Percentiles rank a stretch among this genome's conserved stretches.
Conservation (phyloP, 768 basidiomycete genomes). For the Sporobolomyces pararoseus region DNA sequence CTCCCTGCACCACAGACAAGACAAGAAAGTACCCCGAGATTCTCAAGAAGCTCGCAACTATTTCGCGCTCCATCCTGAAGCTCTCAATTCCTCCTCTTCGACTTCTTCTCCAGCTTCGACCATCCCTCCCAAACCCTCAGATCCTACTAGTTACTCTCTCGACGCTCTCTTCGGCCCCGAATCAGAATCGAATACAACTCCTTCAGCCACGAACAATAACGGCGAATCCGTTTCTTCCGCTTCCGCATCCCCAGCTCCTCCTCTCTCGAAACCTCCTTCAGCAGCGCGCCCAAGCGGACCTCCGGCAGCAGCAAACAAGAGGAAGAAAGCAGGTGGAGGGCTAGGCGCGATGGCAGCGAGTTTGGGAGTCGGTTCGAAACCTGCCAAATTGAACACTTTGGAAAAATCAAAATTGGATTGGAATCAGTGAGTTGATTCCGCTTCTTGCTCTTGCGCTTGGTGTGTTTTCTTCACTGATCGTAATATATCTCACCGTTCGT, state of each 20-base stretch:
- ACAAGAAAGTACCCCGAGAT: slow-evolving; percentile 67
- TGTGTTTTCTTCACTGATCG: too few species aligned
- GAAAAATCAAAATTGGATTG: slow-evolving; percentile 87
- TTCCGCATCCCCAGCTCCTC: slow-evolving; percentile 11
- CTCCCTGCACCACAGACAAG: slow-evolving; percentile 58
- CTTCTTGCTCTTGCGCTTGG: neutral
- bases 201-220: neutral
- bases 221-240: slow-evolving; percentile 33
- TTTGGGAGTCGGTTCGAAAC: slow-evolving; percentile 50
- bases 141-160: neutral
- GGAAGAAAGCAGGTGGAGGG: slow-evolving; percentile 58
- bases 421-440: slow-evolving; percentile 54
- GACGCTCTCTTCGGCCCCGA: slow-evolving; percentile 35
- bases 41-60: slow-evolving; percentile 73
- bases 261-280: slow-evolving; percentile 17
- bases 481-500: neutral
- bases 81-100: slow-evolving; percentile 12
- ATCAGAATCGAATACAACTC: neutral
- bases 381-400: slow-evolving; percentile 74
- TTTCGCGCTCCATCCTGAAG: slow-evolving; percentile 51
- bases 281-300: slow-evolving; percentile 43
- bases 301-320: slow-evolving; percentile 2
- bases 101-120: slow-evolving; percentile 3
- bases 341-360: slow-evolving; percentile 59
- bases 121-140: neutral